Percentiles rank a stretch among this genome's conserved stretches.
These are phyloP conservation scores for Saccharomycopsis capsularis DNA, from an alignment of 805 yeast genomes.

Conservation along the genomic window DNA sequence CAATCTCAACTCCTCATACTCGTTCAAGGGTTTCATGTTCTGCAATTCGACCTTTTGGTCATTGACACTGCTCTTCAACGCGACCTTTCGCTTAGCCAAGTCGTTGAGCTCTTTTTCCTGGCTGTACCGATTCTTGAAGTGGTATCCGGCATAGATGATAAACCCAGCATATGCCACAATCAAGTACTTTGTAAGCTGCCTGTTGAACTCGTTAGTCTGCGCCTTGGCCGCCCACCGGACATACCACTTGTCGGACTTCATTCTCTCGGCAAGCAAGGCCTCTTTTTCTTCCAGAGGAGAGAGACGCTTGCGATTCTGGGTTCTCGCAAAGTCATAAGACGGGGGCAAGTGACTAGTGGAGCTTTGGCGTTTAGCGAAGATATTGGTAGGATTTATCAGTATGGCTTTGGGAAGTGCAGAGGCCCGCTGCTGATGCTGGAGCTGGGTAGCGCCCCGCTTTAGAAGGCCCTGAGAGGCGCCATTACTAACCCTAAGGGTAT, in stretches of 20 bases:
- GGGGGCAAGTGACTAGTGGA: no score
- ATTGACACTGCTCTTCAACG: constrained; percentile 23
- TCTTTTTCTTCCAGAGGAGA: constrained; percentile 13
- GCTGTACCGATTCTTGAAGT: constrained; percentile 58
- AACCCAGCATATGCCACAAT: constrained; percentile 53
- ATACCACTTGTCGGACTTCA: constrained; percentile 30
- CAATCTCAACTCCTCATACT: constrained; percentile 57
- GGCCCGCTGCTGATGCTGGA: no score
- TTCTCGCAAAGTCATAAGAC: no score
- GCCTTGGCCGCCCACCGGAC: constrained; percentile 48
- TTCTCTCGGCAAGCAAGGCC: constrained; percentile 10
- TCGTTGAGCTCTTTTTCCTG: constrained; percentile 53
- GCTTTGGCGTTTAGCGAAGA: no score
- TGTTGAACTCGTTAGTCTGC: constrained; percentile 51
- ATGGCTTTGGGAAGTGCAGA: no score
- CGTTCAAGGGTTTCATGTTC: constrained; percentile 38
- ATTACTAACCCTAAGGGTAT: no score
- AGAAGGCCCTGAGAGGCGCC: no score
- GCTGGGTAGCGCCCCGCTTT: no score
- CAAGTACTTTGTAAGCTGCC: constrained; percentile 56
- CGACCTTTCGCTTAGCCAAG: constrained; percentile 27
- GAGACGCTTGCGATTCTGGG: no score
- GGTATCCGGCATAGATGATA: constrained; percentile 51
- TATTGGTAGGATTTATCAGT: no score
- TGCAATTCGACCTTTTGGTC: constrained; percentile 13